phyloP scores from a whole-genome alignment of 2,329 filamentous ascomycete genomes.

The Aspergillus terreus region DNA sequence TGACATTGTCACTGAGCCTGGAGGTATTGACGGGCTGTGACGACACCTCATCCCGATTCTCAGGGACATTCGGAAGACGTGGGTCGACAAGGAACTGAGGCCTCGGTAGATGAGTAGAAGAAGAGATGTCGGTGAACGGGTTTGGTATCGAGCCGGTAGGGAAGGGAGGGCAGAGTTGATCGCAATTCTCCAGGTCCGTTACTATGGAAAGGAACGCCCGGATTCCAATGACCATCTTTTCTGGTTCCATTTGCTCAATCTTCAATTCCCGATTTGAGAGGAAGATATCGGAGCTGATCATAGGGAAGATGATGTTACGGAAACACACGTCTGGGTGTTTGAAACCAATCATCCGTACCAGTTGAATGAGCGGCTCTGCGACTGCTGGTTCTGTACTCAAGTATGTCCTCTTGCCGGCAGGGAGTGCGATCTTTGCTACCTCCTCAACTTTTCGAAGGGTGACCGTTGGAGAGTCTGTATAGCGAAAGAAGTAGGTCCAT shows the following conservation, averaged over 20 bases:
- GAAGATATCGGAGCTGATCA: constrained; percentile 92
- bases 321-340: constrained; percentile 94
- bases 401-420: constrained; percentile 73
- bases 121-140: constrained; percentile 34
- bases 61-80: constrained; percentile 22
- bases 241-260: constrained; percentile 90
- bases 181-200: constrained; percentile 82
- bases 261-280: constrained; percentile 70
- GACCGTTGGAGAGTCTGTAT: constrained; percentile 64
- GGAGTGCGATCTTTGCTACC: constrained; percentile 78
- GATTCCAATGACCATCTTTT: constrained; percentile 96
- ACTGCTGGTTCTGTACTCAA: constrained; percentile 79
- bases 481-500: constrained; percentile 92
- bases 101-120: constrained; percentile 32
- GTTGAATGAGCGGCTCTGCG: constrained; percentile 84
- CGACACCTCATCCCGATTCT: constrained; percentile 27
- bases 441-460: constrained; percentile 82
- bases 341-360: constrained; percentile 91
- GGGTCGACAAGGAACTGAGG: constrained; percentile 37
- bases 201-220: constrained; percentile 90
- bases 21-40: constrained; percentile 55
- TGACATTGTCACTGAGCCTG: constrained; percentile 68
- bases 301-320: constrained; percentile 83
- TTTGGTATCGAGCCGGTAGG: constrained; percentile 58
- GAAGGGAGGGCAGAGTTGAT: constrained; percentile 75